A percentile compares a stretch with the other conserved stretches of the same genome.
Evolutionary conservation across 805 yeast genomes (phyloP).

Genomic region (Blastobotrys terrestris): DNA sequence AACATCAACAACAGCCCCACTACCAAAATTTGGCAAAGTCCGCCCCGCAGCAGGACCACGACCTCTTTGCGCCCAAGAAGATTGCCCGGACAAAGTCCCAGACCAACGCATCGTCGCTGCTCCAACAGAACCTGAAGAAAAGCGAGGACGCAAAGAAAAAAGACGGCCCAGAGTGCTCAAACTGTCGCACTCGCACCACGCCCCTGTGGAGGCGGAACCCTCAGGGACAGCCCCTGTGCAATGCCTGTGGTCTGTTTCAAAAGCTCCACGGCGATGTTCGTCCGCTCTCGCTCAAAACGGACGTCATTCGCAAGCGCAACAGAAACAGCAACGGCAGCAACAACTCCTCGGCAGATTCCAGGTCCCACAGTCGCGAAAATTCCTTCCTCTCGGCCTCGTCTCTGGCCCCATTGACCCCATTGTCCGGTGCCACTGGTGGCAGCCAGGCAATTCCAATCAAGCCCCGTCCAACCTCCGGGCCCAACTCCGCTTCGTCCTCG

Average conservation of each 20-base stretch:
- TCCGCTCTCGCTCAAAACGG: slow-evolving; percentile 88
- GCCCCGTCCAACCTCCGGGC: background rate
- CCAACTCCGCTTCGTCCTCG: slow-evolving; percentile 4
- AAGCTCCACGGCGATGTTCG: slow-evolving; percentile 93
- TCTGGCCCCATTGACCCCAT: slow-evolving; percentile 5
- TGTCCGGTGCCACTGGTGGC: background rate
- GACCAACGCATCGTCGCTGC: slow-evolving; percentile 16
- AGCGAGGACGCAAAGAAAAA: background rate
- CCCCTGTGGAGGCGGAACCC: slow-evolving; percentile 95
- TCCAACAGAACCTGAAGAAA: slow-evolving; percentile 12
- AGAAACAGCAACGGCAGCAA: slow-evolving; percentile 30
- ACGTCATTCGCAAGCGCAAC: slow-evolving; percentile 89
- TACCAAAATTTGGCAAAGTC: background rate
- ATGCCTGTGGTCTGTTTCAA: slow-evolving; percentile 92
- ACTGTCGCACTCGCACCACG: slow-evolving; percentile 87
- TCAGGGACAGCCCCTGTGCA: slow-evolving; percentile 89
- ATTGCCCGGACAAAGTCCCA: slow-evolving; percentile 16
- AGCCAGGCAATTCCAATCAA: slow-evolving; percentile 2
- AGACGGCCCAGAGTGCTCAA: slow-evolving; percentile 50
- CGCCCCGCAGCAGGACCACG: background rate
- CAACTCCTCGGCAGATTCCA: background rate
- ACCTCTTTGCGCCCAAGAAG: slow-evolving; percentile 10
- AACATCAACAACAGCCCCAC: background rate
- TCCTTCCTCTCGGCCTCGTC: slow-evolving; percentile 3
- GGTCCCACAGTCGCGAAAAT: slow-evolving; percentile 12